phyloP scores from a whole-genome alignment of 2,329 filamentous ascomycete species.

The Colletotrichum spaethianum region DNA sequence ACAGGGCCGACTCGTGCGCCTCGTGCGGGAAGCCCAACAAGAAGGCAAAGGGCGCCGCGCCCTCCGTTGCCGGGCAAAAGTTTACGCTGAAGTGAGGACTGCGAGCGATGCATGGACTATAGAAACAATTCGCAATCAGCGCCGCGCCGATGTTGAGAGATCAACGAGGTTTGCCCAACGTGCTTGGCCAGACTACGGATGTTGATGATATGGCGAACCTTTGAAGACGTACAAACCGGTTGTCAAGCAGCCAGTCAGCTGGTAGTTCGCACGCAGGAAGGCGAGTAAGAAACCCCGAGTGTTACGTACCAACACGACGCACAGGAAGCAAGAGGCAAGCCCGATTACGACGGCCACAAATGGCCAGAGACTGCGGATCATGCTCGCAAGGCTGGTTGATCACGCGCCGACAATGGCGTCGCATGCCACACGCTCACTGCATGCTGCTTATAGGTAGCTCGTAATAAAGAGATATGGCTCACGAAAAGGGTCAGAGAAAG shows the following conservation, averaged over 20 bases:
- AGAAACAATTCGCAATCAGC: not conserved
- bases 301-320: not conserved
- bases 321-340: not conserved
- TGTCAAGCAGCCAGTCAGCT: not conserved
- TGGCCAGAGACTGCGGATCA: not conserved
- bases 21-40: conserved; percentile 75
- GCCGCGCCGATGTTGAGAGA: not conserved
- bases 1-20: conserved; percentile 72
- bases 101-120: not conserved
- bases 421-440: not conserved
- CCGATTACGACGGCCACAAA: not conserved
- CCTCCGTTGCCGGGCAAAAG: conserved; percentile 72
- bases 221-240: not conserved
- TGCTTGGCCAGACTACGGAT: not conserved
- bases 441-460: not conserved
- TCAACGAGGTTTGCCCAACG: not conserved
- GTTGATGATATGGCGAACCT: no score
- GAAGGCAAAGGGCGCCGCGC: conserved; percentile 63
- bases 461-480: not conserved
- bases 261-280: no score
- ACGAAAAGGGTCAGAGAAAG: not conserved
- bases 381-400: not conserved
- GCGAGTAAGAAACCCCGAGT: not conserved
- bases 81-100: conserved; percentile 70
- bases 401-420: not conserved